Evolutionary conservation across 306 rosid species (phyloP), one percentile per base, ranked within the genome.

Genomic region (Comarum palustre): DNA sequence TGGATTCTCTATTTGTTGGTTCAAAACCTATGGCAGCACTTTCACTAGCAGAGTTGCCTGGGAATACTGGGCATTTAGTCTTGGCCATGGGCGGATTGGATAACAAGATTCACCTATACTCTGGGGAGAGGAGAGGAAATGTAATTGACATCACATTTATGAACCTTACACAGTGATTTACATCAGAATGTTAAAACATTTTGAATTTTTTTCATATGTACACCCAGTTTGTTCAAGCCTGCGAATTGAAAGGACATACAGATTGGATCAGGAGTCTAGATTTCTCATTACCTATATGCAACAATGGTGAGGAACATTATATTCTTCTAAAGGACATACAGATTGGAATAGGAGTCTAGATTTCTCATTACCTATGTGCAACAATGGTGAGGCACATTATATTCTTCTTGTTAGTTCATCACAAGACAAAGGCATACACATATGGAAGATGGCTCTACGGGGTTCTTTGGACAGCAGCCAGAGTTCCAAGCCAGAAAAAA

Each of bases 221-320:
- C 75, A 71, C 38, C 68, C 87, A 94, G 99, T 85, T 94, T 82
- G 80, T 83, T 47, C 92, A 22, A 77, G 90, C 91, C 9, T 94
- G 97, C 63, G 97, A 94, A 65, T 80, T 94, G 50, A 94, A 90
- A 86, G 97, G 96, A 36, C 99, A 94, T 78, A 83, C 96, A 32
- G 99, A 94, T 86, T 94, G 99, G 99, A 90, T 94, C 81, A 89
- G 99, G 68, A 84, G 99, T 82, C 73, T 95, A 87, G 99, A 95
- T 83, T 95, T 95, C 84, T 87, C 97, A 43, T 76, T 90, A 74
- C 97, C 99, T 52, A 34, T 81, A 22, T 74, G 82, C 69, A 69
- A 79, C 54, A 70, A 80, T 31, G 94, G 85, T 75, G 86, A n/a
- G n/a, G n/a, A n/a, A n/a, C n/a, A n/a, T n/a, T n/a, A n/a, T n/a